Evolutionary conservation across 306 rosid species (phyloP), one percentile per base, ranked within the genome.

Genomic region (Prunus kanzakura): DNA sequence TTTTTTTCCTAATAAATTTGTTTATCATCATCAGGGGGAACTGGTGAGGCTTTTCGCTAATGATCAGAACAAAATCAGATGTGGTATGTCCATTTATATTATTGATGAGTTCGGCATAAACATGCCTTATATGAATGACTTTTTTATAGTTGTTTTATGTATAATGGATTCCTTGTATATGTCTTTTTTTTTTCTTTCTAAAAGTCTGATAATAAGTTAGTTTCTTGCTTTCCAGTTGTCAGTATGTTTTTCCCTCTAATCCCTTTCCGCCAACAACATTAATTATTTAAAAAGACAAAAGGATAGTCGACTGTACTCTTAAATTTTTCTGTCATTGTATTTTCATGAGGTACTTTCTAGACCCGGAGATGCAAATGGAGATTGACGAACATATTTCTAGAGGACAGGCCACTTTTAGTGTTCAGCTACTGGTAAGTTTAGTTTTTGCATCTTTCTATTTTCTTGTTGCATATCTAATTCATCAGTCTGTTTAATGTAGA

Each of bases 31-130:
- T 65, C 94, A 94, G 98, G 98, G 97, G 77, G 97, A 94, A 50
- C 80, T 94, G 23, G 98, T 94, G 81, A 89, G 81, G 86, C 96
- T 70, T 75, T 94, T 92, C 47, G 98, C 98, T 12, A 94, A 94
- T 83, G 96, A 89, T 81, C 96, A 94, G 82, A 81, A 81, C 89
- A 94, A 94, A 90, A 94, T 94, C 84, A 90, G 46, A 79, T 94
- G 97, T 25, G 98, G 98, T 92, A 87, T 77, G 97, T 79, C 78
- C 50, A 72, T 66, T 54, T 71, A 51, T 32, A 22, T 51, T 23
- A 35, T n/a, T 6, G 20, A 55, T 71, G 75, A 22, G 12, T 1
- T 54, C n/a, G 4, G 13, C 50, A 11, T 4, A n/a, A 30, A 54
- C 13, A 54, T n/a, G 8, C 29, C 19, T 69, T 15, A 27, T 19